Conservation (phyloP, 2,329 filamentous ascomycete genomes). For the Pseudomassariella vexata region DNA sequence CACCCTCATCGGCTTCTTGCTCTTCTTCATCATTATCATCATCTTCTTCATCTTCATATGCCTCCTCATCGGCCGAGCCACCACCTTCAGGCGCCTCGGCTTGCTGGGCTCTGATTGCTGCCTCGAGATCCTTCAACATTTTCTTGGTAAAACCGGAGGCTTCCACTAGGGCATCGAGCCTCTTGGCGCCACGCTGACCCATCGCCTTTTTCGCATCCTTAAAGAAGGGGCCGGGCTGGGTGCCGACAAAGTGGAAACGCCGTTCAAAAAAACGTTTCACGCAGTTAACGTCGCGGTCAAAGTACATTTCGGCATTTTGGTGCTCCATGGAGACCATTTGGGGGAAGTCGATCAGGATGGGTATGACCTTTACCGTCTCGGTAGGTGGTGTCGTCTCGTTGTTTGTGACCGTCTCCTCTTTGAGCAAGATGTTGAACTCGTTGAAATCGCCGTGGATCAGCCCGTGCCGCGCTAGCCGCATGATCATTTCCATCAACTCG, state of each 20-base stretch:
- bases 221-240: conserved; percentile 79
- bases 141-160: conserved; percentile 95
- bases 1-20: conserved; percentile 21
- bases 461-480: conserved; percentile 77
- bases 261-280: conserved; percentile 91
- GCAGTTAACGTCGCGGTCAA: conserved; percentile 91
- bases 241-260: conserved; percentile 80
- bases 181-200: conserved; percentile 55
- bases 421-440: conserved; percentile 96
- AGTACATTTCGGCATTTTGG: conserved; percentile 91
- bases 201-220: conserved; percentile 73
- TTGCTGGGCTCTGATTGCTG: conserved; percentile 78
- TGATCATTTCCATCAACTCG: conserved; percentile 82
- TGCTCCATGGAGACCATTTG: conserved; percentile 98
- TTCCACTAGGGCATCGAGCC: conserved; percentile 82
- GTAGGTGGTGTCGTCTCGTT: conserved; percentile 10
- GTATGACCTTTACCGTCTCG: conserved; percentile 52
- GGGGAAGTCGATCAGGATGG: conserved; percentile 93
- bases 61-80: conserved; percentile 27
- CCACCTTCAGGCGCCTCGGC: conserved; percentile 34
- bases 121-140: conserved; percentile 90
- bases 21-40: conserved; percentile 25
- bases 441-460: conserved; percentile 98
- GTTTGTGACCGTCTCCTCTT: conserved; percentile 49
- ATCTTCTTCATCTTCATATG: conserved; percentile 22